Evolutionary conservation across 1,139 yeast species (phyloP).

Genomic region (Yamadazyma siamensis): DNA sequence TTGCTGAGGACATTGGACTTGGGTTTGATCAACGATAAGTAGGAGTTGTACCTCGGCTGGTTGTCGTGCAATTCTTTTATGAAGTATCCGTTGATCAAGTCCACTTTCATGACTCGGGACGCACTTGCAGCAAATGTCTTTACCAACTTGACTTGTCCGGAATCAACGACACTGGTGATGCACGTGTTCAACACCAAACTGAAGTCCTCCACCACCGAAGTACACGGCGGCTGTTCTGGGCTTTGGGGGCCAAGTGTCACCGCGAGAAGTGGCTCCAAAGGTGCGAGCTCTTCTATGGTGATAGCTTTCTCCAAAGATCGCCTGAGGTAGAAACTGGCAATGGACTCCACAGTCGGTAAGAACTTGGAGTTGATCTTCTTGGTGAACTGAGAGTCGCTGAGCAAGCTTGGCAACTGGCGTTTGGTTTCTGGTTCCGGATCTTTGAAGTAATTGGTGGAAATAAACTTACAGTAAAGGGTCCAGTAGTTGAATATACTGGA

Average conservation of each 20-base stretch:
- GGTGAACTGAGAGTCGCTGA: constrained; percentile 59
- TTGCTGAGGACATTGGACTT: constrained; percentile 15
- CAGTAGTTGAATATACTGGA: constrained; percentile 80
- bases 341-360: constrained; percentile 59
- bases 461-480: constrained; percentile 78
- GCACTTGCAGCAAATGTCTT: constrained; percentile 44
- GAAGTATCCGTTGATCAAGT: constrained; percentile 38
- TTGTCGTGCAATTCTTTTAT: constrained; percentile 54
- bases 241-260: constrained; percentile 12
- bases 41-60: constrained; percentile 50
- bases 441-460: constrained; percentile 57
- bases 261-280: constrained; percentile 29
- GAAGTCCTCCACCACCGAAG: constrained; percentile 86
- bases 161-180: constrained; percentile 53
- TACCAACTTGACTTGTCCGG: constrained; percentile 57
- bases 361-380: constrained; percentile 53
- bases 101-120: constrained; percentile 30
- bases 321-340: constrained; percentile 66
- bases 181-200: constrained; percentile 70
- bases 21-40: constrained; percentile 23
- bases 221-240: constrained; percentile 62
- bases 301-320: constrained; percentile 82
- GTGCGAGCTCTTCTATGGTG: constrained; percentile 72
- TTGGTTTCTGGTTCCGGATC: constrained; percentile 1
- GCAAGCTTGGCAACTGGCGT: constrained; percentile 48